These are phyloP conservation scores for Diaporthe velutina DNA, from an alignment of 2,329 filamentous ascomycete species.

Conservation along the genomic window DNA sequence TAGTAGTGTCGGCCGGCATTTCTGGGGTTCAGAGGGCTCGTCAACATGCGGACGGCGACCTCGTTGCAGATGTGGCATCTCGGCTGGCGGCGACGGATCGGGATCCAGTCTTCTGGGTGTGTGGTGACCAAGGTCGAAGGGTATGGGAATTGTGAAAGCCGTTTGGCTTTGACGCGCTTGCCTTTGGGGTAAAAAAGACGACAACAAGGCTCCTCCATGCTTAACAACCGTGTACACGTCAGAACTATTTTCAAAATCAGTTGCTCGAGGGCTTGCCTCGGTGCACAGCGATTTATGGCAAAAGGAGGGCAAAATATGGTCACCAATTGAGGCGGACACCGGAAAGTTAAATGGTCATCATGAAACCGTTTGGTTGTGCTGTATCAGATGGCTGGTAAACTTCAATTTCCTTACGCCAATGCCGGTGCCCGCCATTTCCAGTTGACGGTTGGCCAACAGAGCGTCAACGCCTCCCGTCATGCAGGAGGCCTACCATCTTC, in stretches of 20 bases:
- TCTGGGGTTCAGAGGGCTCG: neutral
- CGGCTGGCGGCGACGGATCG: neutral
- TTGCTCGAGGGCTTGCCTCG: neutral
- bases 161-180: neutral
- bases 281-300: neutral
- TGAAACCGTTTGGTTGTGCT: neutral
- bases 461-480: neutral
- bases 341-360: neutral
- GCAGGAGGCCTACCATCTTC: neutral
- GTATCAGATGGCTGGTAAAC: neutral
- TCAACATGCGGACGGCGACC: neutral
- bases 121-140: neutral
- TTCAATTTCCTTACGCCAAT: neutral
- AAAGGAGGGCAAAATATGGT: too few relatives aligned
- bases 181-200: too few relatives aligned
- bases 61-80: neutral
- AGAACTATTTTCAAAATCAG: neutral
- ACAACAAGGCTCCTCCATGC: too few relatives aligned
- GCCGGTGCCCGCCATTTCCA: neutral
- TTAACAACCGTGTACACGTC: neutral
- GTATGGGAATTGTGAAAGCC: neutral
- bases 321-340: neutral
- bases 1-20: conserved; percentile 28
- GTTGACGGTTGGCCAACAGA: neutral
- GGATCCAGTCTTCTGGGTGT: neutral